These are phyloP conservation scores for Yamagishiella unicocca DNA, from an alignment of 139 green algal genomes.

Conservation along the genomic window DNA sequence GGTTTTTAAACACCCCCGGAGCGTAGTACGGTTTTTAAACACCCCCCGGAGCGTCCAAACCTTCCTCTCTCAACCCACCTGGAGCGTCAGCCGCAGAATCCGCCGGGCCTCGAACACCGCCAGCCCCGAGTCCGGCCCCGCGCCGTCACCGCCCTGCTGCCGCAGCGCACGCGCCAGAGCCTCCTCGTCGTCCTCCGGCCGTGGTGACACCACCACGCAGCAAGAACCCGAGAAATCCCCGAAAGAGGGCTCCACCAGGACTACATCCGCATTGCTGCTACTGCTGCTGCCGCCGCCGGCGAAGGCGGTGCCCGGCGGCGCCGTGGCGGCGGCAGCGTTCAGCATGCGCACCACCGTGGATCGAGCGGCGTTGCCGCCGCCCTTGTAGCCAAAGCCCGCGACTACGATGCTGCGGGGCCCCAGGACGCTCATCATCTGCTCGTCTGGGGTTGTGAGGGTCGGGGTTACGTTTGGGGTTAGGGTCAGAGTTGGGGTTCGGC, in stretches of 20 bases:
- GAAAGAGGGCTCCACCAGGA: slow-evolving; percentile 7
- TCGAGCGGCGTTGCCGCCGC: not conserved
- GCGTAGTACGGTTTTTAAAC: too few relatives aligned
- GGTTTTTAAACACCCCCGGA: too few relatives aligned
- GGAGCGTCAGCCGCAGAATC: not conserved
- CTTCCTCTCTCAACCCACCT: not conserved
- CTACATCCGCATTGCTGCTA: not conserved
- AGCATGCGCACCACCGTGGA: not conserved
- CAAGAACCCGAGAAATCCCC: not conserved
- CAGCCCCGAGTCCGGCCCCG: not conserved
- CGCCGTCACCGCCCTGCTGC: not conserved
- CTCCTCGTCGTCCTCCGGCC: not conserved
- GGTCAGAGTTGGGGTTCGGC: too few relatives aligned
- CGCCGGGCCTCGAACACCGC: slow-evolving; percentile 5
- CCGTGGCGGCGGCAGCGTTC: not conserved
- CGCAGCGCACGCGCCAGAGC: not conserved
- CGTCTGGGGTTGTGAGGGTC: too few relatives aligned
- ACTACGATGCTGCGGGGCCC: not conserved
- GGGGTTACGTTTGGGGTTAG: too few relatives aligned
- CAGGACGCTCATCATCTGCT: slow-evolving; percentile 2
- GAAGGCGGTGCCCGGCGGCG: not conserved
- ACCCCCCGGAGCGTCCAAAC: too few relatives aligned
- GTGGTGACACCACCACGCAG: not conserved
- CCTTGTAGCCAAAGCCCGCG: not conserved
- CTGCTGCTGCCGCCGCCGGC: not conserved